These are phyloP conservation scores for Linnemannia zychae DNA, from an alignment of 192 early-diverging fungal species.

Conservation along the genomic window DNA sequence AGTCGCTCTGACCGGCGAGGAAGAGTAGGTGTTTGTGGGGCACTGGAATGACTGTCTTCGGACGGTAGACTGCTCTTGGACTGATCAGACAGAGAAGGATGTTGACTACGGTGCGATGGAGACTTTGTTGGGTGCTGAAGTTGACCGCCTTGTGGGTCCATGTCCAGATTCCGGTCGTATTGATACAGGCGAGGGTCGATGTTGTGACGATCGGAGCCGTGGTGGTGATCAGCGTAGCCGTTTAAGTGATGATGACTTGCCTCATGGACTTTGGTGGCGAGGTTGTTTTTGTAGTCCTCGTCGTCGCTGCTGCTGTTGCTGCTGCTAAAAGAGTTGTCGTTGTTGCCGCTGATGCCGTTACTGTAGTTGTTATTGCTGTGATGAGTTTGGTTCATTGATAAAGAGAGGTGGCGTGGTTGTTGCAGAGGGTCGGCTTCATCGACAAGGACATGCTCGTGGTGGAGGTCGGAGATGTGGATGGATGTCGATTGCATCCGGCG, in stretches of 20 bases:
- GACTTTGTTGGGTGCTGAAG: constrained; percentile 6
- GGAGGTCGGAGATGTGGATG: constrained; percentile 28
- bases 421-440: constrained; percentile 31
- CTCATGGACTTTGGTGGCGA: neutral
- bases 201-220: neutral
- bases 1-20: constrained; percentile 35
- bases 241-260: neutral
- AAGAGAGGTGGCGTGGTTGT: constrained; percentile 27
- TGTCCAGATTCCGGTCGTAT: constrained; percentile 4
- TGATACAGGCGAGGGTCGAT: neutral
- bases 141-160: constrained; percentile 16
- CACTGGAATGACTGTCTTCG: neutral
- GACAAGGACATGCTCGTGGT: constrained; percentile 42
- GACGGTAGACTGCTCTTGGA: neutral
- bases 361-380: neutral
- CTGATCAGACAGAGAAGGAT: constrained; percentile 13
- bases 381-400: constrained; percentile 42
- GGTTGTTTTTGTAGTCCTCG: neutral
- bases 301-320: constrained; percentile 1
- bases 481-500: constrained; percentile 40
- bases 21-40: neutral
- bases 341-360: neutral
- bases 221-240: neutral
- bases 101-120: neutral
- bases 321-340: constrained; percentile 3